phyloP scores from a whole-genome alignment of 139 green algal genomes.

The Tetraselmis striata region DNA sequence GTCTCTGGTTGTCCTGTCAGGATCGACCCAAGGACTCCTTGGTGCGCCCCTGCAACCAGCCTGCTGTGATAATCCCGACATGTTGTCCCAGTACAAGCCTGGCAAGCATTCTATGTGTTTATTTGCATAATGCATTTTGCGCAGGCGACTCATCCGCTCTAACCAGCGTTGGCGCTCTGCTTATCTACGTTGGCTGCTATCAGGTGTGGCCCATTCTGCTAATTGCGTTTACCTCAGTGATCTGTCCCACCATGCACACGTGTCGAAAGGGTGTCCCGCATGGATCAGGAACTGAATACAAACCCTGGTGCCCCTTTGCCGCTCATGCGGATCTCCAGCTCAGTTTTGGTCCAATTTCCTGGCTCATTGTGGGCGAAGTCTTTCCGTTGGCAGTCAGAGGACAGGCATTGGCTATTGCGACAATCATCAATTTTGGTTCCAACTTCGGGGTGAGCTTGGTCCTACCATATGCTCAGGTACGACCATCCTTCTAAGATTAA shows the following conservation, averaged over 20 bases:
- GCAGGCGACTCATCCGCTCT: not conserved
- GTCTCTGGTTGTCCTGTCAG: conserved; percentile 49
- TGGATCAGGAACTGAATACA: no score
- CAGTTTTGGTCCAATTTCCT: conserved; percentile 87
- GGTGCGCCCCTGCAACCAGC: no score
- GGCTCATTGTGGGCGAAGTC: conserved; percentile 82
- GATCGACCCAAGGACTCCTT: not conserved
- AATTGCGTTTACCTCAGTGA: no score
- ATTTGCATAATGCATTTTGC: no score
- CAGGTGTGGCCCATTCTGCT: no score
- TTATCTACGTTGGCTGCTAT: conserved; percentile 87
- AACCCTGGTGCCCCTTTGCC: no score
- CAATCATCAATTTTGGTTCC: conserved; percentile 82
- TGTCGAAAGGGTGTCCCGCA: not conserved
- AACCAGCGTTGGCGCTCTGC: conserved; percentile 58
- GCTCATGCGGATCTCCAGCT: no score
- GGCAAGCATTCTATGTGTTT: no score
- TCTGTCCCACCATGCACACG: not conserved
- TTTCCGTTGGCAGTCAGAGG: conserved; percentile 70
- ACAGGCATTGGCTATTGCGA: conserved; percentile 76
- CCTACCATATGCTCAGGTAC: conserved; percentile 18
- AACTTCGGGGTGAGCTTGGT: conserved; percentile 73
- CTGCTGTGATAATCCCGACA: no score
- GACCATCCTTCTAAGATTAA: no score
- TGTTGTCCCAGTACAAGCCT: no score